Base-by-base conservation (phyloP, 2,329 filamentous ascomycete genomes). In the Tolypocladium cylindrosporum region DNA sequence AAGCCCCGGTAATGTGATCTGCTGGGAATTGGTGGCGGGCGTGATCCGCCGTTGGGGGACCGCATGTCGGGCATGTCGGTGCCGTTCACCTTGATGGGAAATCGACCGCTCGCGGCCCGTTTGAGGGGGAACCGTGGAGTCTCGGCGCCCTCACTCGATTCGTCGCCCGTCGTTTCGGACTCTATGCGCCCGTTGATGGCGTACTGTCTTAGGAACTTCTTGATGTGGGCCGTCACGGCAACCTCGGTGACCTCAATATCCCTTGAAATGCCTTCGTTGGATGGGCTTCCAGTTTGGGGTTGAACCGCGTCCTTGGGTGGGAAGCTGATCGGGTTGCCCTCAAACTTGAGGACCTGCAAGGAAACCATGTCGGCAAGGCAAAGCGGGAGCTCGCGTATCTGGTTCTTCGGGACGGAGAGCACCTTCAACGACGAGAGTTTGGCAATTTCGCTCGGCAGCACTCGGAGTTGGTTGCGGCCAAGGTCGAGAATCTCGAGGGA, bases 401-500 rank as follows among this genome's bases (percentile, higher is more conserved):
- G 84, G 70, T 97, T 97, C 68, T 89, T 90, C 64, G 90, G 88
- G 41, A 97, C 82, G 2, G 91, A 92, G 57, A 97, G 79, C 19
- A 97, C 92, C 68, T 96, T 95, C 62, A 97, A 77, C 1, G 90
- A 96, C 6, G 86, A 87, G 66, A 97, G 78, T 67, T 86, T 90
- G 60, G 83, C 84, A 61, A 97, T 89, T 57, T 92, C 88, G 53
- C 87, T 83, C 0, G 93, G 91, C 2, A 97, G 80, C 11, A 82
- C 77, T 54, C 82, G 83, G 61, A 97, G 85, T 70, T 88, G 90
- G 70, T 97, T 97, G 65, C 90, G 85, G 70, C 91, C 92, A 57
- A 97, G 81, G 74, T 97, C 93, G 61, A 97, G 82, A 59, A 97
- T 96, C 74, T 97, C 92, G 57, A 97, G 82, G 40, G 91, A 89